Evolutionary conservation across 2,329 filamentous ascomycete species (phyloP).

Genomic region (Colletotrichum cereale): DNA sequence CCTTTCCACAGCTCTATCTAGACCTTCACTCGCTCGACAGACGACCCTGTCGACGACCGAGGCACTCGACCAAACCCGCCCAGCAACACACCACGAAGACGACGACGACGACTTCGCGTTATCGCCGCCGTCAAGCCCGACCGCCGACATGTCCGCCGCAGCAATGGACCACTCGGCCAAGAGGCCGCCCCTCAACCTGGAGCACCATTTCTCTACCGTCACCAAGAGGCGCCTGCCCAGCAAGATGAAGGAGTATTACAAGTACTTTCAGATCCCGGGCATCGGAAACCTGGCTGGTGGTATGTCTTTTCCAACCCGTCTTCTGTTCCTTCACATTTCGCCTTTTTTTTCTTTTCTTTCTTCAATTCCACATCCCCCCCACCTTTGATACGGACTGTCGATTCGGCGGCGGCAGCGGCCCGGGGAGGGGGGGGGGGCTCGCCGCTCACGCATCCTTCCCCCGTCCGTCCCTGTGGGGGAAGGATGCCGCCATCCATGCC

Average conservation of each 20-base stretch:
- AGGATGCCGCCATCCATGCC: constrained; percentile 37
- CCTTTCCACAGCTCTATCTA: background rate
- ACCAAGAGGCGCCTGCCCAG: constrained; percentile 75
- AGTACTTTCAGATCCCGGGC: constrained; percentile 79
- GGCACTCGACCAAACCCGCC: background rate
- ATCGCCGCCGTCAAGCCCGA: background rate
- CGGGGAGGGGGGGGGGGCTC: no score
- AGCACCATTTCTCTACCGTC: constrained; percentile 80
- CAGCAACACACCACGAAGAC: background rate
- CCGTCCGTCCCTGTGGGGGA: background rate
- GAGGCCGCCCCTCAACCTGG: constrained; percentile 75
- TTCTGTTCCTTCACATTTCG: background rate
- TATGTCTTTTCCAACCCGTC: constrained; percentile 48
- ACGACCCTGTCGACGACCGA: background rate
- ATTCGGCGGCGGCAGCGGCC: background rate
- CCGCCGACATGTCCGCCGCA: constrained; percentile 17
- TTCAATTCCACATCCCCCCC: background rate
- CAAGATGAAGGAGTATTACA: constrained; percentile 85
- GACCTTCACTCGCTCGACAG: background rate
- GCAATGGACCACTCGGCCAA: constrained; percentile 23
- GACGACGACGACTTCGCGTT: background rate
- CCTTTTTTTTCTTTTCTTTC: background rate
- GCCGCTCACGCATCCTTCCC: background rate
- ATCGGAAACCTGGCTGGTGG: constrained; percentile 73
- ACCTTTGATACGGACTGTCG: background rate